phyloP scores from a whole-genome alignment of 257 asterid species.

The Nicotiana undulata region DNA sequence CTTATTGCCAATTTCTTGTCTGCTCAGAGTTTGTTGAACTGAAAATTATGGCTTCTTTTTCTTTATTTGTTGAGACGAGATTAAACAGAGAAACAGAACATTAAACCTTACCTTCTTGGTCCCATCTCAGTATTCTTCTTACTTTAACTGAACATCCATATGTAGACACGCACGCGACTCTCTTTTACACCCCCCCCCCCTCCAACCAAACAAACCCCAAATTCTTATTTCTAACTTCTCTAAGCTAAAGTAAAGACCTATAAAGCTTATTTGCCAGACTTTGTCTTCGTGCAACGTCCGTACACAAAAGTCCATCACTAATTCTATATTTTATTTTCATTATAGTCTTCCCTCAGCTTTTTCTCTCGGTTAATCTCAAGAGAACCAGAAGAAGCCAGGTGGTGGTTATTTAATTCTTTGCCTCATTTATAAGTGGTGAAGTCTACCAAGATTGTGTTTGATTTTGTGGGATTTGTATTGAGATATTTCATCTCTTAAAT shows the following conservation, averaged over 20 bases:
- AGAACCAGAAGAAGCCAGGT: background rate
- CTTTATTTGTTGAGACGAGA: conserved; percentile 8
- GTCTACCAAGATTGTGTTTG: background rate
- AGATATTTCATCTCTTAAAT: background rate
- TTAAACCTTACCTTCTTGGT: background rate
- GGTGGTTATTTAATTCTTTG: background rate
- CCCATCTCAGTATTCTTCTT: background rate
- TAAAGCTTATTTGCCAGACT: background rate
- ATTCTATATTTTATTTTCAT: background rate
- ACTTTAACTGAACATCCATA: conserved; percentile 3
- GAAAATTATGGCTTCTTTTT: conserved; percentile 5
- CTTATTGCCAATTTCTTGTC: background rate
- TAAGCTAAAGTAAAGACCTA: background rate
- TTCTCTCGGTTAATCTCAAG: no score
- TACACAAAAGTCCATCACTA: background rate
- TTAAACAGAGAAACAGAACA: background rate
- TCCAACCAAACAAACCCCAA: background rate
- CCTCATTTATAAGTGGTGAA: background rate
- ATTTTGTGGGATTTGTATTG: background rate
- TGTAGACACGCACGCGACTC: conserved; percentile 1
- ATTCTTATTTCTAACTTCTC: background rate
- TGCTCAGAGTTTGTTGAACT: conserved; percentile 8
- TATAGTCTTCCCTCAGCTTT: background rate
- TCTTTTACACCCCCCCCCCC: background rate
- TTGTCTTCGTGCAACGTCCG: background rate